Percentiles rank a stretch among this genome's conserved stretches.
Evolutionary conservation across 805 yeast species (phyloP).

Genomic region (Hanseniaspora meyeri): DNA sequence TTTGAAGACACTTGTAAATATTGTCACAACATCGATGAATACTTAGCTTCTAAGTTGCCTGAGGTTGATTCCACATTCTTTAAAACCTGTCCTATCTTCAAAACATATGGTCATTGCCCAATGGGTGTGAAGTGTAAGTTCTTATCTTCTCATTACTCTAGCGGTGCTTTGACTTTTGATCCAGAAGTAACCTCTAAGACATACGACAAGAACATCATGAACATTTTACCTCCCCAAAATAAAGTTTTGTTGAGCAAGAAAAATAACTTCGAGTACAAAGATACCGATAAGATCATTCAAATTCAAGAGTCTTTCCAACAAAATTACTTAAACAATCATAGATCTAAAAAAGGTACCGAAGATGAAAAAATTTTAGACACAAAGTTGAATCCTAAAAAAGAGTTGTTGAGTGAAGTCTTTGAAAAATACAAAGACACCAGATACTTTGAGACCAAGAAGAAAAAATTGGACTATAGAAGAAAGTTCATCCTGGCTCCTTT

Average conservation of each 20-base stretch:
- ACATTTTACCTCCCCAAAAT: slow-evolving; percentile 39
- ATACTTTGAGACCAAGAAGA: slow-evolving; percentile 71
- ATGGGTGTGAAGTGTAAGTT: slow-evolving; percentile 88
- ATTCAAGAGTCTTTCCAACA: slow-evolving; percentile 51
- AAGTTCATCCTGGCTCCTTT: slow-evolving; percentile 89
- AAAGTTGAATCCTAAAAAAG: slow-evolving; percentile 21
- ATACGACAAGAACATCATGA: slow-evolving; percentile 44
- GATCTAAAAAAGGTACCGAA: slow-evolving; percentile 23
- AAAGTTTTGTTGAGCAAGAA: slow-evolving; percentile 35
- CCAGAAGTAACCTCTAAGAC: slow-evolving; percentile 28
- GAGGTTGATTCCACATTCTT: slow-evolving; percentile 50
- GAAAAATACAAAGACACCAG: slow-evolving; percentile 59
- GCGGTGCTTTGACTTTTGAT: slow-evolving; percentile 32
- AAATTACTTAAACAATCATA: slow-evolving; percentile 24
- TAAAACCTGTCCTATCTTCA: slow-evolving; percentile 62
- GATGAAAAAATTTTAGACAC: slow-evolving; percentile 18
- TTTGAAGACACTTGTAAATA: slow-evolving; percentile 67
- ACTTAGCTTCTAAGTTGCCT: slow-evolving; percentile 49
- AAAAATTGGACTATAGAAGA: slow-evolving; percentile 44
- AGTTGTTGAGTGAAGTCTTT: slow-evolving; percentile 24
- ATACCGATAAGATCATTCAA: slow-evolving; percentile 45
- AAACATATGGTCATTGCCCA: slow-evolving; percentile 79
- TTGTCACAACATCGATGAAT: slow-evolving; percentile 60
- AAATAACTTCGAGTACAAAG: slow-evolving; percentile 39
- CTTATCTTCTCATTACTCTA: slow-evolving; percentile 56